Evolutionary conservation across 495 filamentous ascomycete genomes (phyloP), one percentile per base, ranked within the genome.

Genomic region (Aspergillus heteromorphus): DNA sequence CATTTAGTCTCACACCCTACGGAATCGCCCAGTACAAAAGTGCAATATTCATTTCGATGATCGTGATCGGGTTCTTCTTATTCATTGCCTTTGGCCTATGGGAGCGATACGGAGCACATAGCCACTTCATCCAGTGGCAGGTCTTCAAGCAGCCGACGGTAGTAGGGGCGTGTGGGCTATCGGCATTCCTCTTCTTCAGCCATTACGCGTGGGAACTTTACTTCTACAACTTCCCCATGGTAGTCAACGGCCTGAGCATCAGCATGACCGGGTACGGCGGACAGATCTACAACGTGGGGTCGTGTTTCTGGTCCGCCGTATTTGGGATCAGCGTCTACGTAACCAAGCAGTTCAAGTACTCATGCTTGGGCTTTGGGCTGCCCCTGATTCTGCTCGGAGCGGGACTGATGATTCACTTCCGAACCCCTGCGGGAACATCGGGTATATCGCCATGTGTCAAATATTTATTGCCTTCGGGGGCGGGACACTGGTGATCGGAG

Each of bases 381-480:
- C 85, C 86, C 0, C 63, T 90, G n/a, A 74, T 79, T 60, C 69
- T 87, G 18, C 79, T 87, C 11, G 79, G 45, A 6, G 59, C 56
- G 10, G 79, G 84, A 9, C 79, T 87, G 43, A 81, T 88, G 79
- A 87, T 76, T 60, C 77, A 71, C 53, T 89, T 88, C 76, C 83
- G 87, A 29, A 75, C 81, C 23, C 73, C 80, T 40, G 75, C 50
- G 68, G 67, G 25, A 60, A 73, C 48, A 69, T 88, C 29, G 86
- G 84, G 21, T 87, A 84, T 64, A 73, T 91, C 48, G 72, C 87
- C 67, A 87, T 89, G 81, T 84, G 79, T 61, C 84, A 89, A 64
- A 87, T 91, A 60, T 82, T 88, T 69, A 85, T 89, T 54, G 81
- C 84, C 30, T 75, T 91, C 34, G 74, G 76, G 10, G 85, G 83